Base-by-base conservation (phyloP, 148 eudicot genomes). In the Dysphania ambrosioides region DNA sequence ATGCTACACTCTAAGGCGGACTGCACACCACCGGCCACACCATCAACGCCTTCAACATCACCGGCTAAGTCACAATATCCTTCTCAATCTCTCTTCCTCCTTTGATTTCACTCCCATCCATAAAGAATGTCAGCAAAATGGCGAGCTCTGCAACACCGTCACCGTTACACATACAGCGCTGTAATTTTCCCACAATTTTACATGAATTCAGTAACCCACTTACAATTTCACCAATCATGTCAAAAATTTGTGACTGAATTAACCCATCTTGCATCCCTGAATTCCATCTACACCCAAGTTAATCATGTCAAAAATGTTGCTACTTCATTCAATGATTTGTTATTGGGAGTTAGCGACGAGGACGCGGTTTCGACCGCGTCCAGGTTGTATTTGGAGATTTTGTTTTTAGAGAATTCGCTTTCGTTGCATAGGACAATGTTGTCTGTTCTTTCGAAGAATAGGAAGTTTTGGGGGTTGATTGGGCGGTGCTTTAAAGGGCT, bases 81-180 rank as follows among this genome's bases (percentile, higher is more conserved):
- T 66, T 72, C 65, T 59, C 47, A n/a, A n/a, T 41, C 1, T 53
- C 15, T 64, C 51, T 63, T 44, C 1, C 42, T 64, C 5, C 5
- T 21, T 10, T 10, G 47, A 8, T 36, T 35, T 3, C 21, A 34
- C 1, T 16, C 24, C 23, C 40, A 64, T 35, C 0, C 26, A 18
- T 57, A 47, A 56, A 82, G 8, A 53, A 95, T 95, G 99, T 95
- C 99, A 16, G 96, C 97, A 0, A 95, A 90, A 80, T 95, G 99
- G 97, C 88, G 99, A 72, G 97, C 99, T 2, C 58, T 95, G 66
- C 99, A 95, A 77, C 99, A 90, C 64, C 97, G 99, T 78, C 99
- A 95, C 81, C 92, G 92, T 47, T 95, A 92, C 79, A 92, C 97
- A 9, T 95, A 92, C 88, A 86, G 81, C 72, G 91, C 97, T 47